Base-by-base conservation (phyloP, 768 basidiomycete genomes). In the Russula brevipes region DNA sequence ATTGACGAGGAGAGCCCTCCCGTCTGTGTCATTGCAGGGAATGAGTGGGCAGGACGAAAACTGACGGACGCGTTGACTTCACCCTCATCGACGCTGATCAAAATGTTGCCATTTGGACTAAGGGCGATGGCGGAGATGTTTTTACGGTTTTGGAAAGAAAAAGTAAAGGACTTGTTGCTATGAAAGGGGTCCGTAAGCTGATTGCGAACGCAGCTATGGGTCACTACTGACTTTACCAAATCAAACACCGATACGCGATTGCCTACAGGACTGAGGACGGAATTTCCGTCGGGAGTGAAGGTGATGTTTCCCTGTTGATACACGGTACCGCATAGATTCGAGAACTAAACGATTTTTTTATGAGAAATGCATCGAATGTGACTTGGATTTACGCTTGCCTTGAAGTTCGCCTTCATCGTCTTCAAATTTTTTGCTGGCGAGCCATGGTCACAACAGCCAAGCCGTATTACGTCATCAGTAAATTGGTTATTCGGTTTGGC, bases 241-340 rank as follows among this genome's bases (percentile, higher is more conserved):
- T 99, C 96, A 73, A 98, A 99, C 8, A 96, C 91, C 3, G 94
- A 92, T 16, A 98, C 92, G 33, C 97, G 82, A 74, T 98, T 98
- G 50, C 97, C 96, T 2, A 99, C 95, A 0, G 97, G 96, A 73
- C 91, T 94, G 63, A 98, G 80, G 14, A 98, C 80, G 2, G 87
- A 87, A 74, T 97, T 96, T 7, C 95, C 97, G 78, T 98, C 95
- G 0, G 89, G 83, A 0, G 93, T 94, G 73, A 98, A 99, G 19
- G 94, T 67, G 17, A 98, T 80, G 70, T 98, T 98, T 33, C 97
- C 97, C 70, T 97, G 93, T 46, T 84, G 80, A 74, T 98, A 98
- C 8, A 98, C 96, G 0, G 96, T 97, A 5, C 96, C 96, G 67
- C 92, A 94, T 39, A 98, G 83, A 76, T 97, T 98, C 62, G 89